Evolutionary conservation across 768 basidiomycete genomes (phyloP).

Genomic region (Amanita pseudoporphyria): DNA sequence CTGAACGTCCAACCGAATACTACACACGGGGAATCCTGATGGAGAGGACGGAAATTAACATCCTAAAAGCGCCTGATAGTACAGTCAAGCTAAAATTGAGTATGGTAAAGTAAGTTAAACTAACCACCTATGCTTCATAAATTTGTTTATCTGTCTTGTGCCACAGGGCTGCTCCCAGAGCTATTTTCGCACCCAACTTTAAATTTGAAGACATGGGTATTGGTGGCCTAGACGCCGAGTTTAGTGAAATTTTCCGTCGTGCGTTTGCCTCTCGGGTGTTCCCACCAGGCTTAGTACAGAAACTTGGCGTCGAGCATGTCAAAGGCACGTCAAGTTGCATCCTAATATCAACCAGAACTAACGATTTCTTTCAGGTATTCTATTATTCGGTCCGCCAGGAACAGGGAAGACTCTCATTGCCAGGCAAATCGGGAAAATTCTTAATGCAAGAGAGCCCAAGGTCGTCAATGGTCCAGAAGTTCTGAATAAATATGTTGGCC

Average conservation of each 20-base stretch:
- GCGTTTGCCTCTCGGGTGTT: slow-evolving; percentile 99
- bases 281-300: slow-evolving; percentile 92
- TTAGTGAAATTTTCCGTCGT: slow-evolving; percentile 93
- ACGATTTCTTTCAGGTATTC: slow-evolving; percentile 49
- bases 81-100: slow-evolving; percentile 87
- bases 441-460: slow-evolving; percentile 96
- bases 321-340: slow-evolving; percentile 51
- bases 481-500: slow-evolving; percentile 94
- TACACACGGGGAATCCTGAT: slow-evolving; percentile 65
- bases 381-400: slow-evolving; percentile 93
- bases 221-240: slow-evolving; percentile 93
- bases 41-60: slow-evolving; percentile 85
- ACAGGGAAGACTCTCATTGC: slow-evolving; percentile 99
- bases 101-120: slow-evolving; percentile 62
- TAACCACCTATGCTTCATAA: not conserved
- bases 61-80: slow-evolving; percentile 77
- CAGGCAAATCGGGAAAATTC: slow-evolving; percentile 97
- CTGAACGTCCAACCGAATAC: slow-evolving; percentile 17
- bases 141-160: not conserved
- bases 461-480: slow-evolving; percentile 98
- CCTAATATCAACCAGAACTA: not conserved
- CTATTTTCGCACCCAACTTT: slow-evolving; percentile 95
- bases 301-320: slow-evolving; percentile 96
- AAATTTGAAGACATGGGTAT: slow-evolving; percentile 99
- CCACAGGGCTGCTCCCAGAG: slow-evolving; percentile 77